phyloP scores from a whole-genome alignment of 257 asterid species.

The Scutellaria baicalensis region DNA sequence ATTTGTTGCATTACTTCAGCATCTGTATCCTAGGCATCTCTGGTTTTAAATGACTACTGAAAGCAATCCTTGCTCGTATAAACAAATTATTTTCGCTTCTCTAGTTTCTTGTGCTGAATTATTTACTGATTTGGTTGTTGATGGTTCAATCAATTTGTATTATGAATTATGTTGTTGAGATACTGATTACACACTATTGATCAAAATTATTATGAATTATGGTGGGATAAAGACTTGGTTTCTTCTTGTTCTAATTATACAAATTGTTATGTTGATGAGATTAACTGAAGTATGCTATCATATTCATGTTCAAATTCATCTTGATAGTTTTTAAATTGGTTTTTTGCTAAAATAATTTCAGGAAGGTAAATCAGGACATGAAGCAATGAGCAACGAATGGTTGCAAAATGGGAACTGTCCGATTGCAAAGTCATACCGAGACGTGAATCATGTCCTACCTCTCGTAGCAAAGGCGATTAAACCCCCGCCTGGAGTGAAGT shows the following conservation, averaged over 20 bases:
- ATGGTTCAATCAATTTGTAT: background rate
- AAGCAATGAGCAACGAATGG: conserved; percentile 81
- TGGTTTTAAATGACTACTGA: background rate
- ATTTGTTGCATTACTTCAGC: background rate
- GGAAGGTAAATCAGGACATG: conserved; percentile 62
- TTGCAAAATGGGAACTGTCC: conserved; percentile 84
- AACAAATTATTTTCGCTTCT: background rate
- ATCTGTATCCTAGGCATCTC: background rate
- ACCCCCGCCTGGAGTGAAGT: conserved; percentile 73
- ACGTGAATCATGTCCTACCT: conserved; percentile 69
- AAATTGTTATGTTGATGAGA: background rate
- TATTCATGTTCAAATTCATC: background rate
- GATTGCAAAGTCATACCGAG: conserved; percentile 85
- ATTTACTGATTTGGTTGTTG: background rate
- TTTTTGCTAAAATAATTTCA: conserved; percentile 21
- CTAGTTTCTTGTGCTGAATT: background rate
- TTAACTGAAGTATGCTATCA: background rate
- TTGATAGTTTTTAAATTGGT: background rate
- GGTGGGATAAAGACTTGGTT: background rate
- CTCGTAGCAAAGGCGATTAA: conserved; percentile 76
- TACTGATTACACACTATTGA: background rate
- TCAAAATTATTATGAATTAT: too few species aligned
- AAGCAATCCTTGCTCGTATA: background rate
- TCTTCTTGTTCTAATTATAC: background rate
- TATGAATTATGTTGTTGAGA: background rate